Conservation (phyloP, 176 grass and related monocot genomes). For the Chrysopogon serrulatus region DNA sequence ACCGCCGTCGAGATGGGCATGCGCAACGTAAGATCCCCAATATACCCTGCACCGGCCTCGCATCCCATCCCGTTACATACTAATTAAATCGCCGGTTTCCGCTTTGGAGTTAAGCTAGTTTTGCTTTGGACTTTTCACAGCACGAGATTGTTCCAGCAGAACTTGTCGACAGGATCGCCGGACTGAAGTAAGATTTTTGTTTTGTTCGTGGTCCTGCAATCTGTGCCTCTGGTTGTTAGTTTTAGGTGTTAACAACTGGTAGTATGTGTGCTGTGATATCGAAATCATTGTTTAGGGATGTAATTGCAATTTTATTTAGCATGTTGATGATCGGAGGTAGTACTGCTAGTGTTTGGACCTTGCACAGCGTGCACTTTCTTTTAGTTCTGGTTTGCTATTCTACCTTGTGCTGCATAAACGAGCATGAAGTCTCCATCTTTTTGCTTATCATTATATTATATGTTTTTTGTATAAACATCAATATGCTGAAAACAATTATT, state of each 20-base stretch:
- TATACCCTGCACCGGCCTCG: background rate
- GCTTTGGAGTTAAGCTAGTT: background rate
- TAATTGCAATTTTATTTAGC: background rate
- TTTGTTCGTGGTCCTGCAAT: background rate
- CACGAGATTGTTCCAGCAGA: constrained; percentile 85
- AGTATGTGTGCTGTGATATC: background rate
- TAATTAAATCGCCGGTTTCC: background rate
- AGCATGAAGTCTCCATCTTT: background rate
- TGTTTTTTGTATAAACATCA: background rate
- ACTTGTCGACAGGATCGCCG: constrained; percentile 85
- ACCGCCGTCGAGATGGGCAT: constrained; percentile 94
- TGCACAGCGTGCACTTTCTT: background rate
- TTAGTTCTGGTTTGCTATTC: background rate
- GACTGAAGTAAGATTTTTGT: constrained; percentile 54
- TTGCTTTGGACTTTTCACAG: constrained; percentile 23
- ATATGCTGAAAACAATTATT: background rate
- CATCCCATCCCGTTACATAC: background rate
- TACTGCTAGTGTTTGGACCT: background rate
- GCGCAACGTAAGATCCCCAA: constrained; percentile 63
- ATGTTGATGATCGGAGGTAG: background rate
- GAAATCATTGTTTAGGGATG: background rate
- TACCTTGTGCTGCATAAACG: background rate
- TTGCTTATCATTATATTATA: background rate
- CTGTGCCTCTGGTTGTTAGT: background rate
- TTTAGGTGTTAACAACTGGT: background rate